Evolutionary conservation across 2,329 filamentous ascomycete species (phyloP).

Genomic region (Pochonia chlamydosporia): DNA sequence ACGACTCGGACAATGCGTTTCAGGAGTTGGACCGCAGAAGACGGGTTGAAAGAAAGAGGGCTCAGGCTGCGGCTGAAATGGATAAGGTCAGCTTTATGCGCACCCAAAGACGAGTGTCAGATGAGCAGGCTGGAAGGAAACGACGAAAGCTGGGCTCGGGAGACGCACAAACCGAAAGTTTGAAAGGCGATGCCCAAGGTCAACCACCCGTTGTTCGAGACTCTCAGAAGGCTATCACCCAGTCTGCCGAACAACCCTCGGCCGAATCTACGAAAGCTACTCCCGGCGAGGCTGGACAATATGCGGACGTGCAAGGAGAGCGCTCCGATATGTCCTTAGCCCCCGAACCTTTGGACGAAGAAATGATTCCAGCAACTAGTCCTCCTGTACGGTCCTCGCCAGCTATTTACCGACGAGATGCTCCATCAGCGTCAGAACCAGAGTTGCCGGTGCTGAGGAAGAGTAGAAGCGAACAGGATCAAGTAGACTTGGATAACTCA

Average conservation of each 20-base stretch:
- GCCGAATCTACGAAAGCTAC: conserved; percentile 28
- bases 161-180: background rate
- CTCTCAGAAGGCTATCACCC: conserved; percentile 17
- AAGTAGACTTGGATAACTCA: conserved; percentile 19
- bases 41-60: conserved; percentile 30
- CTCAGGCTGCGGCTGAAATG: conserved; percentile 34
- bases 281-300: conserved; percentile 16
- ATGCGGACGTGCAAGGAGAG: conserved; percentile 1
- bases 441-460: conserved; percentile 27
- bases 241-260: conserved; percentile 19
- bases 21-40: conserved; percentile 28
- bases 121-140: conserved; percentile 21
- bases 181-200: background rate
- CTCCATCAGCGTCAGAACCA: conserved; percentile 20
- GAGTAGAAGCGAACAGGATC: conserved; percentile 14
- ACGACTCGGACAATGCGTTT: conserved; percentile 28
- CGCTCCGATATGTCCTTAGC: background rate
- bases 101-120: conserved; percentile 13
- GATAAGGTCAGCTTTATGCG: conserved; percentile 32
- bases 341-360: conserved; percentile 19
- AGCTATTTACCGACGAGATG: conserved; percentile 15
- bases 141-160: conserved; percentile 14
- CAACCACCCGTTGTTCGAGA: conserved; percentile 13
- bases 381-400: conserved; percentile 25
- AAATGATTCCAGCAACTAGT: conserved; percentile 34